Percentiles rank a stretch among this genome's conserved stretches.
These are phyloP conservation scores for Chaetomium cochliodes DNA, from an alignment of 495 filamentous ascomycete species.

Conservation along the genomic window DNA sequence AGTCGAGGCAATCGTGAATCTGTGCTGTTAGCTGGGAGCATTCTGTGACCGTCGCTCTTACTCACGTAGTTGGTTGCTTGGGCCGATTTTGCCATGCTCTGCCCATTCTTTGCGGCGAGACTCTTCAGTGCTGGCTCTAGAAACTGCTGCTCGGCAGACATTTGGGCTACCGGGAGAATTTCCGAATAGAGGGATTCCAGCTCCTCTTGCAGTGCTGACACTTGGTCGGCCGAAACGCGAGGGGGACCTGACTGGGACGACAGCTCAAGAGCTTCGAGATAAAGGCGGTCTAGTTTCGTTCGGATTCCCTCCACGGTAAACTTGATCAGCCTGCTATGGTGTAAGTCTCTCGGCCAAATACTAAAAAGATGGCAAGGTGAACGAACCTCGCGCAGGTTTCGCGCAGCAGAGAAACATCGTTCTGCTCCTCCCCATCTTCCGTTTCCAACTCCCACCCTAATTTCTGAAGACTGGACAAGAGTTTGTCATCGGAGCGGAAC, in stretches of 20 bases:
- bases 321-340: constrained; percentile 43
- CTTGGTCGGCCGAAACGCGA: constrained; percentile 32
- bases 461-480: constrained; percentile 50
- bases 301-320: constrained; percentile 48
- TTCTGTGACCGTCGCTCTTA: background rate
- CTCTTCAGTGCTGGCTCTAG: constrained; percentile 54
- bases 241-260: constrained; percentile 26
- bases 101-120: constrained; percentile 39
- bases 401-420: constrained; percentile 39
- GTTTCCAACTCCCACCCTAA: constrained; percentile 47
- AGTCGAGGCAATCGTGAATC: constrained; percentile 42
- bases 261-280: constrained; percentile 42
- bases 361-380: background rate
- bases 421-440: constrained; percentile 39
- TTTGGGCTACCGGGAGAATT: constrained; percentile 60
- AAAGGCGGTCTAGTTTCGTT: constrained; percentile 48
- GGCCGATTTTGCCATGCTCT: constrained; percentile 36
- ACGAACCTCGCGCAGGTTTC: constrained; percentile 44
- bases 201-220: constrained; percentile 54
- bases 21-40: constrained; percentile 23
- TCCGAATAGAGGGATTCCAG: constrained; percentile 62
- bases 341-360: constrained; percentile 21
- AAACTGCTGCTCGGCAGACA: constrained; percentile 61
- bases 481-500: constrained; percentile 47
- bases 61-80: constrained; percentile 46